phyloP scores from a whole-genome alignment of 371 early-diverging fungal genomes.

The Apophysomyces ossiformis region DNA sequence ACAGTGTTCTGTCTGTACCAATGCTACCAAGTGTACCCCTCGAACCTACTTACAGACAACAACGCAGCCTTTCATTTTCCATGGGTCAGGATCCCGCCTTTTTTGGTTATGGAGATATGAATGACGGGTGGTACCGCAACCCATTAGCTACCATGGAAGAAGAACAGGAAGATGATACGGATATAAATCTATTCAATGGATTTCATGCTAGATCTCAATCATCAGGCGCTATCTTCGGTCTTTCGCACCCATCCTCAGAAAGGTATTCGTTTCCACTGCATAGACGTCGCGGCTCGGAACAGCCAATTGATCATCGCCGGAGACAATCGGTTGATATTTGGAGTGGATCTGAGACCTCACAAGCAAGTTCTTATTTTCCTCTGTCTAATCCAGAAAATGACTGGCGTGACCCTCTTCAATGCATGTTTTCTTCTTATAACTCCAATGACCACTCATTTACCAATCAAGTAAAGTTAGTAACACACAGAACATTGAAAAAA shows the following conservation, averaged over 20 bases:
- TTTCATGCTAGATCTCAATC: conserved; percentile 14
- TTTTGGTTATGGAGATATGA: conserved; percentile 50
- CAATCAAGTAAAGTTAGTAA: conserved; percentile 8
- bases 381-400: conserved; percentile 41
- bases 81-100: conserved; percentile 52
- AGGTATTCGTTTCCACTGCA: not conserved
- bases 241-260: not conserved
- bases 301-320: conserved; percentile 24
- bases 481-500: not conserved
- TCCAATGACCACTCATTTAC: conserved; percentile 25
- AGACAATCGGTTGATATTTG: conserved; percentile 27
- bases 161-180: conserved; percentile 16
- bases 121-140: conserved; percentile 22
- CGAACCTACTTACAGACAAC: conserved; percentile 51
- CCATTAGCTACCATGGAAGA: conserved; percentile 13
- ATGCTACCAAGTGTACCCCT: conserved; percentile 48
- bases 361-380: conserved; percentile 2
- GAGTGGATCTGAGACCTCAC: not conserved
- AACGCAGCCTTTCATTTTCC: conserved; percentile 55
- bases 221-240: conserved; percentile 12
- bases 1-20: conserved; percentile 42
- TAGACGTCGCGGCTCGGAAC: conserved; percentile 39
- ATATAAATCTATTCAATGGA: conserved; percentile 12
- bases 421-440: conserved; percentile 17
- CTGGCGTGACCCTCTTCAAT: conserved; percentile 28